Percentiles rank a stretch among this genome's conserved stretches.
Evolutionary conservation across 768 basidiomycete species (phyloP).

Genomic region (Mycena alexandri): DNA sequence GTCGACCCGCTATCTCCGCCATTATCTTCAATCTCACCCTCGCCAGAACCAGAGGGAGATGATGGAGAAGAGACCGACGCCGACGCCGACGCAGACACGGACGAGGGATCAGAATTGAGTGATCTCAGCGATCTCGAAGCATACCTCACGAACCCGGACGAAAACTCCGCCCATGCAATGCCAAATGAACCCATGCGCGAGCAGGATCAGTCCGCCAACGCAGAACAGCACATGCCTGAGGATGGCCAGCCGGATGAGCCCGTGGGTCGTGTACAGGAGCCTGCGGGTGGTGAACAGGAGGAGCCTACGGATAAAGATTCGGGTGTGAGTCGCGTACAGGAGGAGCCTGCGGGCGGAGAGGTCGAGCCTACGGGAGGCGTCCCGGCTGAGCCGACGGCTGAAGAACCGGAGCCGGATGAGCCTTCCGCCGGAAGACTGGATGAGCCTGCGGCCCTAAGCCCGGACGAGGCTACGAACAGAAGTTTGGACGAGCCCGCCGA

Average conservation of each 20-base stretch:
- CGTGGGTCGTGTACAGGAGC: background rate
- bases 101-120: conserved; percentile 56
- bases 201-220: background rate
- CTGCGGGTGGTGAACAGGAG: background rate
- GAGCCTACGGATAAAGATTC: background rate
- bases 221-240: background rate
- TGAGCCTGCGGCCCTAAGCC: background rate
- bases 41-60: conserved; percentile 9
- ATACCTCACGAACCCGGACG: conserved; percentile 32
- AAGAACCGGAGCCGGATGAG: background rate
- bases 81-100: conserved; percentile 9
- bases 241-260: background rate
- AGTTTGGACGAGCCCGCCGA: background rate
- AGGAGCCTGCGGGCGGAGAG: background rate
- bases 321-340: background rate
- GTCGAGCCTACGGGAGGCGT: background rate
- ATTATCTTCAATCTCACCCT: conserved; percentile 19
- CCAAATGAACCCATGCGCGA: background rate
- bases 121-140: conserved; percentile 58
- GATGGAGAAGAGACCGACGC: conserved; percentile 15
- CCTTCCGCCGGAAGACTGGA: background rate
- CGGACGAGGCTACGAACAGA: background rate
- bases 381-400: background rate
- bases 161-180: background rate
- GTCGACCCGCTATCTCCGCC: conserved; percentile 25